Conservation (phyloP, 495 filamentous ascomycete species). For the Aspergillus steynii region DNA sequence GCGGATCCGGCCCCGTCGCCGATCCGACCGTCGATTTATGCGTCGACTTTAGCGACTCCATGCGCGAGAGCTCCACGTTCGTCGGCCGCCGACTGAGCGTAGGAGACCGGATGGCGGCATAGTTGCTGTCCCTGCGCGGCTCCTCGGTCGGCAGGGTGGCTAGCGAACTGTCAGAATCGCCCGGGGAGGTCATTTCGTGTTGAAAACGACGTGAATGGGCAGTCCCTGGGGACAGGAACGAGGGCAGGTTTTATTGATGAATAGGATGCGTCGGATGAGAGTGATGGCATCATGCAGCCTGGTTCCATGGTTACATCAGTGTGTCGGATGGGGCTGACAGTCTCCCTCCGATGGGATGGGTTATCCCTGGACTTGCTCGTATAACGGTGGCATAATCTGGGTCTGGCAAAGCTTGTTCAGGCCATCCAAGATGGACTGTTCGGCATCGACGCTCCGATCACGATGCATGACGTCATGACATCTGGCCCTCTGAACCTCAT, state of each 20-base stretch:
- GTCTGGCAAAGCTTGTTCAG: too few relatives aligned
- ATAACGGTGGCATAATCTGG: neutral
- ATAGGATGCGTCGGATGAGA: slow-evolving; percentile 7
- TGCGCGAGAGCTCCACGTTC: slow-evolving; percentile 34
- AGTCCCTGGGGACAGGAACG: neutral
- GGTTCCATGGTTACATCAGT: slow-evolving; percentile 10
- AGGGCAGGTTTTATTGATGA: slow-evolving; percentile 1
- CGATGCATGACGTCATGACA: neutral
- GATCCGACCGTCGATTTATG: slow-evolving; percentile 39
- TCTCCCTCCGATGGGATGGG: neutral
- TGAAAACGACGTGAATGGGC: neutral
- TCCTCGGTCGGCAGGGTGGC: slow-evolving; percentile 4
- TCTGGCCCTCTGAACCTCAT: too few relatives aligned
- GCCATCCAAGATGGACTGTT: neutral
- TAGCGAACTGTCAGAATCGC: slow-evolving; percentile 4
- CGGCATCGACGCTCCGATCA: neutral
- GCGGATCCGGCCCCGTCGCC: slow-evolving; percentile 18
- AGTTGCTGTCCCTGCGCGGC: neutral
- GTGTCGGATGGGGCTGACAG: neutral
- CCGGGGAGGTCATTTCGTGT: slow-evolving; percentile 9
- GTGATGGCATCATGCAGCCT: slow-evolving; percentile 19
- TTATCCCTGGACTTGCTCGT: neutral
- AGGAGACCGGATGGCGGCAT: slow-evolving; percentile 10
- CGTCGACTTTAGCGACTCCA: slow-evolving; percentile 35
- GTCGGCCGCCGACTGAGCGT: slow-evolving; percentile 26